Evolutionary conservation across 2,329 filamentous ascomycete genomes (phyloP).

Genomic region (Chrysoporthe cubensis): DNA sequence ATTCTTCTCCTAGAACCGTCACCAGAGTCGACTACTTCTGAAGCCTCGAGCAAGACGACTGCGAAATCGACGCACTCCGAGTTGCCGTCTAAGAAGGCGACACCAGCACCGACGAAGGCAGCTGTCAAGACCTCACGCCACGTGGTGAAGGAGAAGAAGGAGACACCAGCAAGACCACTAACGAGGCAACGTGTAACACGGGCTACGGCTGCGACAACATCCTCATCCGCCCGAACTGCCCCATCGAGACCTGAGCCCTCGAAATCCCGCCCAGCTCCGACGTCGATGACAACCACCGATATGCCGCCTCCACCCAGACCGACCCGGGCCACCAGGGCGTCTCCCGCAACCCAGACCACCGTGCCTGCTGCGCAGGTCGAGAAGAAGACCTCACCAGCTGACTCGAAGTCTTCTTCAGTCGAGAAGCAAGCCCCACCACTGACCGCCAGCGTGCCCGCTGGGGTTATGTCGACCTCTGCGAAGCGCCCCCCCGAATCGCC

Average conservation of each 20-base stretch:
- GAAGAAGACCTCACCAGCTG: background rate
- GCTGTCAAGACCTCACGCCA: conserved; percentile 4
- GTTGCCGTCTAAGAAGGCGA: conserved; percentile 11
- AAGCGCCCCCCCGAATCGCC: conserved; percentile 24
- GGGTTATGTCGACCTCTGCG: background rate
- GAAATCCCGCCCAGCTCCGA: conserved; percentile 10
- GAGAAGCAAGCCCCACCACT: conserved; percentile 31
- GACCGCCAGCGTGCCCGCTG: conserved; percentile 9
- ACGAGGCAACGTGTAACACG: conserved; percentile 22
- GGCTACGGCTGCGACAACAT: conserved; percentile 19
- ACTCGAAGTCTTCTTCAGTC: conserved; percentile 5
- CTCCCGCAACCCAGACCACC: conserved; percentile 1
- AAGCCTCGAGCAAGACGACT: conserved; percentile 23
- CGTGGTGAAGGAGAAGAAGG: conserved; percentile 11
- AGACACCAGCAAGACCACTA: conserved; percentile 7
- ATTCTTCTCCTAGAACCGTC: conserved; percentile 28
- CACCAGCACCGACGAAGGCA: conserved; percentile 20
- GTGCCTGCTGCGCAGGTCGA: background rate
- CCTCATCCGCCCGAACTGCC: conserved; percentile 17
- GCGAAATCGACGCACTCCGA: conserved; percentile 15
- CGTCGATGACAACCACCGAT: conserved; percentile 10
- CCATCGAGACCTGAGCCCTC: conserved; percentile 16
- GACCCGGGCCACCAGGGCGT: conserved; percentile 15
- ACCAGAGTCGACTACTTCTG: conserved; percentile 17
- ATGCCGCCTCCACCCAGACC: conserved; percentile 28